Base-by-base conservation (phyloP, 208 protist species). In the Acanthamoeba polyphaga region DNA sequence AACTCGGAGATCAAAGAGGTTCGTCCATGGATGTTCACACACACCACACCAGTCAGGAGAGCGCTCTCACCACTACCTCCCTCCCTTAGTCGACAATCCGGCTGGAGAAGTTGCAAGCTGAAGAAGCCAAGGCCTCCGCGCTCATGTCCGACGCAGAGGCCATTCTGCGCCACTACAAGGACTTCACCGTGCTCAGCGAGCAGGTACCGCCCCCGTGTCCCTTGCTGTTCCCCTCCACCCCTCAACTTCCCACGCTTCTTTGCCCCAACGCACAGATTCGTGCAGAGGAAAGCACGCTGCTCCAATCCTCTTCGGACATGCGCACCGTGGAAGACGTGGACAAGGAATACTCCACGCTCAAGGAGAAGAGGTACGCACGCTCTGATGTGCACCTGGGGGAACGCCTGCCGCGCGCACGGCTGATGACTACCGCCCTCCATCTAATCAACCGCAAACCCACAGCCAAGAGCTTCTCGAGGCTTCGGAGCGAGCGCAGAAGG, bases 311-410 rank as follows among this genome's bases (percentile, higher is more conserved):
- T 15, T 55, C 78, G 7, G 80, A 78, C 72, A 17, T n/a, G 27
- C 91, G 55, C 51, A 82, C 78, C 1, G 19, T 95, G 13, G 94
- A 95, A 60, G 82, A 95, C 13, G 29, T 95, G 43, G 76, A 58
- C 19, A n/a, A 72, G 19, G 90, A 38, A 38, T 60, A 92, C 29
- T 51, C 7, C 24, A 55, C 53, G 15, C 15, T 53, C 29, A 38
- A 13, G 32, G 32, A 15, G 24, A 68, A 10, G 27, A 43, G 27
- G 72, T 80, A n/a, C n/a, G n/a, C n/a, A 27, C 29, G 72, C 7
- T 49, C 43, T 49, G 3, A 5, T 49, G 43, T 49, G 43, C 43
- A 49, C 43, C 43, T 49, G 43, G 43, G 3, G 38, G 43, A 49
- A 49, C 43, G 43, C 43, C 43, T 49, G 43, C 43, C n/a, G n/a